Evolutionary conservation across 1,139 yeast genomes (phyloP), one percentile per base, ranked within the genome.

Genomic region (Ashbya aceris): DNA sequence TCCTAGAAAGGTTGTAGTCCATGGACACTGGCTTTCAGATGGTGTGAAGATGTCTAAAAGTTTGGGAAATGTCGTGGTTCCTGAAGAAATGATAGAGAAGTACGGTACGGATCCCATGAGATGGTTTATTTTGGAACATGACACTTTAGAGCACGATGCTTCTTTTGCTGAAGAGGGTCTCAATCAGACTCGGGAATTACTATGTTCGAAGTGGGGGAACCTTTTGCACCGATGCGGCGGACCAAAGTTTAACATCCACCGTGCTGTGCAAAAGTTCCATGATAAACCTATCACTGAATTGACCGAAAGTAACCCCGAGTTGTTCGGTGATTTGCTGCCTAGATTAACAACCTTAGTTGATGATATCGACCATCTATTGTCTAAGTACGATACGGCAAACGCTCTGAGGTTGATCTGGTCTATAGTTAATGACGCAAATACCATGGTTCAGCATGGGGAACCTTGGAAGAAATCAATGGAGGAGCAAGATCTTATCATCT

Each of bases 21-120:
- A 91, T 64, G 81, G 95, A 3, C 98, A 91, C 61, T 91, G 98
- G 98, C 69, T 89, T 12, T 74, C 84, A 62, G 83, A 79, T 36
- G 97, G 97, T 0, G 68, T 77, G 41, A 91, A 91, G 58, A 91
- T 91, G 98, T 83, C 95, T 45, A 91, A 91, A 55, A 82, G 95
- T 44, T 65, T 81, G 45, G 96, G 97, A 0, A 91, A 91, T 60
- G 97, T 91, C n/a, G 95, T 91, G 8, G 96, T 93, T 55, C 98
- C 99, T 0, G 58, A 82, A 17, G 73, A 68, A 12, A 70, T 82
- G 23, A 67, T 76, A 14, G 68, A 74, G 1, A 61, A 69, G 43
- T 82, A 82, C 53, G 95, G 89, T 0, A 65, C 73, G 13, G 97
- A 89, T 60, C 67, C 86, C 0, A 67, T 86, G 35, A 68, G 96